Evolutionary conservation across 164 flowering plant species (phyloP).

Genomic region (Echeveria elegans): DNA sequence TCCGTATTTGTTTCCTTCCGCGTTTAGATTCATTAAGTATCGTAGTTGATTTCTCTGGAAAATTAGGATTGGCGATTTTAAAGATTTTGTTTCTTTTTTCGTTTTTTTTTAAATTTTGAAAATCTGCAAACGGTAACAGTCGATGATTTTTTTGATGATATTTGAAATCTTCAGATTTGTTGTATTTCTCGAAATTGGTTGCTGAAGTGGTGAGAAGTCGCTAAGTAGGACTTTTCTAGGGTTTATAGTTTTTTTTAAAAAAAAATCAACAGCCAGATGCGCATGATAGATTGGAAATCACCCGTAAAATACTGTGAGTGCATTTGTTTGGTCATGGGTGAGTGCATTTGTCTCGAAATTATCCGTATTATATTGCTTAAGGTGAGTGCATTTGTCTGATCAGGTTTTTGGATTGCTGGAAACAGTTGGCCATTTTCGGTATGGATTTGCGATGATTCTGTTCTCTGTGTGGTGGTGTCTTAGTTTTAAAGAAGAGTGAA

Average conservation of each 20-base stretch:
- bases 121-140: neutral
- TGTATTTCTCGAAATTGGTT: neutral
- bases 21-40: neutral
- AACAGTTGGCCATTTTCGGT: neutral
- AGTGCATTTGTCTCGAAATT: no score
- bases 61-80: neutral
- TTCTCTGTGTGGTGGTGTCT: neutral
- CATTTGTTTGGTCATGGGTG: no score
- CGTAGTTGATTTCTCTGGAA: neutral
- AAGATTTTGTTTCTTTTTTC: neutral
- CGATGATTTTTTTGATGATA: neutral
- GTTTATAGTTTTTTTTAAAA: neutral
- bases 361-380: neutral
- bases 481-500: neutral
- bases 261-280: no score
- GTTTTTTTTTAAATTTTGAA: neutral
- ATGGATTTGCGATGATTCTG: neutral
- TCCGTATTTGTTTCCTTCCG: neutral
- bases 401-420: neutral
- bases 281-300: no score
- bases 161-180: neutral
- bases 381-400: neutral
- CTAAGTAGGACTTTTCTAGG: neutral
- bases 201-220: neutral
- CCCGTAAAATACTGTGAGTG: no score